Evolutionary conservation across 225 moss, liverwort and hornwort genomes (phyloP).

Genomic region (Rhytidiadelphus loreus): DNA sequence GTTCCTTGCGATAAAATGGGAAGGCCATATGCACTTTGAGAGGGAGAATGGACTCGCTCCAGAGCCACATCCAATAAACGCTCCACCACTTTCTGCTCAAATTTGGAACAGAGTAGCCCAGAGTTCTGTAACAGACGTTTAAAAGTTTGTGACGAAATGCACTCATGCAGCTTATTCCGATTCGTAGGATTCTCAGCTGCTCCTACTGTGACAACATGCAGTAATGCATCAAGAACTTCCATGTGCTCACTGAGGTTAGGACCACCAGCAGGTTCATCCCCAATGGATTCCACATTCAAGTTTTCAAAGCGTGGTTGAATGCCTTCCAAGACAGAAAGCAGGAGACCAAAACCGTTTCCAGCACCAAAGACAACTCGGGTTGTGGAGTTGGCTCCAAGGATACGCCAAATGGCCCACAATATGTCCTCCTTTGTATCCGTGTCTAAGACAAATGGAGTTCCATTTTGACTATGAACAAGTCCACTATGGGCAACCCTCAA

Average conservation of each 20-base stretch:
- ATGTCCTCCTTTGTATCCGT: constrained; percentile 56
- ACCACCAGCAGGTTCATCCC: constrained; percentile 1
- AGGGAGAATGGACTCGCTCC: constrained; percentile 46
- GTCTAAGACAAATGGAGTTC: constrained; percentile 32
- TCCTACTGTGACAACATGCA: constrained; percentile 67
- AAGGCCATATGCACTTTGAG: constrained; percentile 25
- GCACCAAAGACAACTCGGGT: constrained; percentile 68
- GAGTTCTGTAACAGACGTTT: constrained; percentile 52
- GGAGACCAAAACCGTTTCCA: constrained; percentile 63
- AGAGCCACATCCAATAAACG: constrained; percentile 64
- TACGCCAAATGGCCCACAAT: constrained; percentile 76
- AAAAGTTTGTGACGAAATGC: constrained; percentile 58
- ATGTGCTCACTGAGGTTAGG: constrained; percentile 17
- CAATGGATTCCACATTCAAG: background rate
- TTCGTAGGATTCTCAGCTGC: constrained; percentile 46
- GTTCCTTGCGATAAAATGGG: constrained; percentile 25
- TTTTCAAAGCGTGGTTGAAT: constrained; percentile 27
- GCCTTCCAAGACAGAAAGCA: constrained; percentile 56
- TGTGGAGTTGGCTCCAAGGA: constrained; percentile 43
- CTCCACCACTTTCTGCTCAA: constrained; percentile 58
- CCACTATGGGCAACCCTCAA: constrained; percentile 53
- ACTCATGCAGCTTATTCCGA: constrained; percentile 67
- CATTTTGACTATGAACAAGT: constrained; percentile 31
- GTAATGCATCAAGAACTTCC: constrained; percentile 66
- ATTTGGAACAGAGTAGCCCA: constrained; percentile 41